Evolutionary conservation across 106 monocot genomes (phyloP), one percentile per base, ranked within the genome.

Genomic region (Platanthera guangdongensis): DNA sequence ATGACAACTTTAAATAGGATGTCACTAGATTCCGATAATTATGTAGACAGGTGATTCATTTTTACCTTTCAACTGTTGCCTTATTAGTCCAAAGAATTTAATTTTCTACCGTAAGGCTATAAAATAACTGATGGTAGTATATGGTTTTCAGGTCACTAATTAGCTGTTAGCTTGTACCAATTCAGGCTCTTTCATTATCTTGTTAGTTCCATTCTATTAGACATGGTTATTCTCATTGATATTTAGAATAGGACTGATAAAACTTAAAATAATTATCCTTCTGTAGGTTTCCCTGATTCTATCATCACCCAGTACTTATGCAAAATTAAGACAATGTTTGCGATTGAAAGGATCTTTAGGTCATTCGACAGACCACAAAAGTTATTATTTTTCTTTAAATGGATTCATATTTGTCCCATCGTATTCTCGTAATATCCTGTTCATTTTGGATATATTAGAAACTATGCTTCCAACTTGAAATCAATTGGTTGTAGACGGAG

Each of bases 1-100:
- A 94, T 99, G 92, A 94, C 92, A 50, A 86, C 83, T 13, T 67
- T 99, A 77, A 99, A 94, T 79, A 83, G 94, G 74, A 92, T 99
- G 99, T 99, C 99, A 13, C 76, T 99, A 50, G 99, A 99, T 88
- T 94, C 99, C 60, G 94, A 99, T 82, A 92, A 89, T 82, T 92
- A 82, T 67, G 99, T 99, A 69, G 99, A 99, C 77, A 91, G 99
- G 99, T 99, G 51, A 63, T 51, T 62, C 50, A 45, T 47, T 39
- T 67, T 67, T 46, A 48, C 8, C 19, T 68, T 10, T 68, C 45
- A 68, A 45, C 45, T 68, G 45, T 68, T 63, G 9, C 22, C 22
- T 9, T 7, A 22, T 63, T 15, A 3, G 8, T 8, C 18, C 22
- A 63, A 63, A 9, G 19, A 63, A 25, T 8, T 59, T n/a, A n/a